Base-by-base conservation (phyloP, 768 basidiomycete species). In the Paxillus ammoniavirescens region DNA sequence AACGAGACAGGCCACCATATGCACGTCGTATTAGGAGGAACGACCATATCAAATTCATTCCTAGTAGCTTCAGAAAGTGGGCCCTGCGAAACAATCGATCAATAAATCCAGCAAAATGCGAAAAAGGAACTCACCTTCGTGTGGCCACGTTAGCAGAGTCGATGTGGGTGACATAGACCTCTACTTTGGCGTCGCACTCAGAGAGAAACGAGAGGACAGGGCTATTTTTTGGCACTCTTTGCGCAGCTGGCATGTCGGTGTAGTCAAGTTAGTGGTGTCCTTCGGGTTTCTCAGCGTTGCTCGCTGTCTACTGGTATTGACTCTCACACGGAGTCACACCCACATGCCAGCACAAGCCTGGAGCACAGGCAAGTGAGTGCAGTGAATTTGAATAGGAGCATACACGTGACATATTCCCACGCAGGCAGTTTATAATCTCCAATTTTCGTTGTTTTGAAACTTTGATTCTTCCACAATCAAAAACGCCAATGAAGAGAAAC, bases 401-500 rank as follows among this genome's bases (percentile, higher is more conserved):
- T 26, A 9, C 28, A 48, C 45, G 42, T 47, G 42, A 43, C 18
- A 21, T 8, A 21, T 53, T 70, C 67, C 47, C 68, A 65, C 62
- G 50, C 46, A 0, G n/a, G 1, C 0, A 1, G 15, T 0, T 42
- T 23, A 61, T 64, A 59, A 57, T 43, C 5, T 9, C 8, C 8
- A 26, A 2, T 33, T 55, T 56, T 49, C 0, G 1, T n/a, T 6
- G 3, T 30, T 31, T 21, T 50, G 47, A 52, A 30, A 47, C 46
- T 23, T 55, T 13, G 72, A 77, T 75, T 72, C 76, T 75, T 75
- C 74, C 74, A 76, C 76, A 68, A 74, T 75, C 74, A 75, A 69
- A 65, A 70, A 65, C 75, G 75, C 67, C 72, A 13, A 73, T 81
- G 79, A 81, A 68, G 80, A 81, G 75, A 80, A 71, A 61, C 60